Evolutionary conservation across 225 moss, liverwort and hornwort species (phyloP), one percentile per base, ranked within the genome.

Genomic region (Takakia lepidozioides): DNA sequence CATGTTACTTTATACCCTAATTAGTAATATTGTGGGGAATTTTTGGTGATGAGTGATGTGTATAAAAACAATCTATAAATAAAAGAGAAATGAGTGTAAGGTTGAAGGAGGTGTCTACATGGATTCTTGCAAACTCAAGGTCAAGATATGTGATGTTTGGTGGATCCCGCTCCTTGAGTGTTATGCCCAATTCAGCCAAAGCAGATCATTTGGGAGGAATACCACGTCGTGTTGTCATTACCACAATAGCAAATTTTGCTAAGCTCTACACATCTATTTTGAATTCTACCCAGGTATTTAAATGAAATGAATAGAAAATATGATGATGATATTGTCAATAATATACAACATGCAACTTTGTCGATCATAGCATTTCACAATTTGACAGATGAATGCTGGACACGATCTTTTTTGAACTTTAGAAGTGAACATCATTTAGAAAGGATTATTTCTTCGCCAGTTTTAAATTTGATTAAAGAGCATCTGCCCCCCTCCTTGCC

Each of bases 171-270:
- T 58, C 52, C 18, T 15, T 73, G 48, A 56, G 52, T 28, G 67
- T 65, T 10, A 46, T 76, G 52, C 62, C 62, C 23, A 62, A 59
- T 68, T 86, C 72, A 22, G 71, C 75, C 1, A 83, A 65, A 53
- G 40, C 69, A 46, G 64, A 83, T 61, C 76, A 82, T 64, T 48
- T 82, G 59, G 76, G 74, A 32, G 93, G 89, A 22, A 73, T 95
- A 27, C 86, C 90, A 14, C 84, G 89, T 48, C 69, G 74, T 49
- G 38, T 90, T 17, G 72, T 84, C 27, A 59, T 95, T 51, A 63
- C 62, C 49, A 69, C 89, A 22, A 67, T 82, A 19, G 89, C 79
- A 34, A 65, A 74, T 43, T 5, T 80, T 13, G 62, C 86, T 19
- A 90, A 81, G 63, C 57, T 95, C 0, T 71, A 76, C 62, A 89